phyloP scores from a whole-genome alignment of 1,139 yeast genomes.

The Nakaseomyces kungkrabaensis region DNA sequence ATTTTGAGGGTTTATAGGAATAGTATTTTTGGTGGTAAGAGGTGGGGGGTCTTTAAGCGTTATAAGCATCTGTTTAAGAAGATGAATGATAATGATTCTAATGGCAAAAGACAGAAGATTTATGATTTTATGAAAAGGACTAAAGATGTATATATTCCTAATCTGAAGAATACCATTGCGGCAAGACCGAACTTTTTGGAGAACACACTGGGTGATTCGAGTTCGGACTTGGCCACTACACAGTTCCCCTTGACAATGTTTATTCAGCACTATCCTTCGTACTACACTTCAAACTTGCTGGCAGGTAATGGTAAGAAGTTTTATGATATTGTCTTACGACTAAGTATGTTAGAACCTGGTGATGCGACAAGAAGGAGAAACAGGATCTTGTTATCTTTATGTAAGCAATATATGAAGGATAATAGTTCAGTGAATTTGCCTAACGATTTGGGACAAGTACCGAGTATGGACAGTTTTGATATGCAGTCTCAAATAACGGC shows the following conservation, averaged over 20 bases:
- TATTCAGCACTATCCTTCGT: constrained; percentile 50
- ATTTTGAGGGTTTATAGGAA: background rate
- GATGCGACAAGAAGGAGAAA: constrained; percentile 55
- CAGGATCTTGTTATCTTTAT: constrained; percentile 54
- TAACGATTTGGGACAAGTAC: constrained; percentile 7
- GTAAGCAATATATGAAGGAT: constrained; percentile 56
- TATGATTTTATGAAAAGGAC: constrained; percentile 45
- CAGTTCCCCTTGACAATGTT: constrained; percentile 27
- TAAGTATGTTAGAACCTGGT: constrained; percentile 61
- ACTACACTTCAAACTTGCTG: constrained; percentile 37
- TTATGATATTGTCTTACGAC: constrained; percentile 34
- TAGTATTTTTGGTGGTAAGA: background rate
- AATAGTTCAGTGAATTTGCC: constrained; percentile 13
- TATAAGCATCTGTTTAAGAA: background rate
- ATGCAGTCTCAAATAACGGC: background rate
- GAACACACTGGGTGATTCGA: constrained; percentile 16
- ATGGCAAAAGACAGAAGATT: constrained; percentile 27
- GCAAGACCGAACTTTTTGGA: constrained; percentile 43
- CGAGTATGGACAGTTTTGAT: background rate
- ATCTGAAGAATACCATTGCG: constrained; percentile 39
- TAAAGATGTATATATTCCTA: constrained; percentile 49
- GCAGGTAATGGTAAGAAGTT: constrained; percentile 15
- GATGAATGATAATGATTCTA: constrained; percentile 3
- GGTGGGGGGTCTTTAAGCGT: background rate
- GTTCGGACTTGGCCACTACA: constrained; percentile 7